phyloP scores from a whole-genome alignment of 371 early-diverging fungal species.

The Mucor plumbeus region DNA sequence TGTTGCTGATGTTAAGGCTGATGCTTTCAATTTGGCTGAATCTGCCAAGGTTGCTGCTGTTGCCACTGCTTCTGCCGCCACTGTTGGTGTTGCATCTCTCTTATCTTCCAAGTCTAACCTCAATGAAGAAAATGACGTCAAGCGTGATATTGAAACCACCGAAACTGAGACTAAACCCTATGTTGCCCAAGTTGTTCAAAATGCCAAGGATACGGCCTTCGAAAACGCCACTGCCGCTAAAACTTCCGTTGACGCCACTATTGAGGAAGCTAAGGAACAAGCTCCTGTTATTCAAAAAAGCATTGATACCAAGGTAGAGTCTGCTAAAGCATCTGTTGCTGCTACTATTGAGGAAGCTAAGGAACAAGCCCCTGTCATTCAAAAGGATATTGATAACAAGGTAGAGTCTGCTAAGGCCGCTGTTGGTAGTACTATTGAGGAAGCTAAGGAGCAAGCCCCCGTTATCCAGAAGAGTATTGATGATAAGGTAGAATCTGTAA shows the following conservation, averaged over 20 bases:
- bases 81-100: slow-evolving; percentile 20
- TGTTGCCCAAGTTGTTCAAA: not conserved
- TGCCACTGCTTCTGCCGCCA: slow-evolving; percentile 5
- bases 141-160: not conserved
- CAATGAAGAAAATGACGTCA: not conserved
- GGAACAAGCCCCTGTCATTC: slow-evolving; percentile 12
- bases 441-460: slow-evolving; percentile 17
- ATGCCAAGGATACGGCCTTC: slow-evolving; percentile 11
- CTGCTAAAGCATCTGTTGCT: slow-evolving; percentile 8
- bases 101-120: slow-evolving; percentile 4
- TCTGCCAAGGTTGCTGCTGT: slow-evolving; percentile 18
- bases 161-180: not conserved
- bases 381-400: slow-evolving; percentile 5
- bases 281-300: slow-evolving; percentile 16
- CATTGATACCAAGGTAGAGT: not conserved
- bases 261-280: slow-evolving; percentile 17
- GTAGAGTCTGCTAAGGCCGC: slow-evolving; percentile 13
- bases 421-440: slow-evolving; percentile 10
- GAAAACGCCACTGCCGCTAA: slow-evolving; percentile 9
- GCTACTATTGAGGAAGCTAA: slow-evolving; percentile 16
- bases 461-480: slow-evolving; percentile 16
- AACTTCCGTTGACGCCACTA: slow-evolving; percentile 8
- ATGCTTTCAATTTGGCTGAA: slow-evolving; percentile 14
- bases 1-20: slow-evolving; percentile 14
- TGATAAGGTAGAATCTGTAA: slow-evolving; percentile 5